Evolutionary conservation across 768 basidiomycete genomes (phyloP).

Genomic region (Serendipita indica): DNA sequence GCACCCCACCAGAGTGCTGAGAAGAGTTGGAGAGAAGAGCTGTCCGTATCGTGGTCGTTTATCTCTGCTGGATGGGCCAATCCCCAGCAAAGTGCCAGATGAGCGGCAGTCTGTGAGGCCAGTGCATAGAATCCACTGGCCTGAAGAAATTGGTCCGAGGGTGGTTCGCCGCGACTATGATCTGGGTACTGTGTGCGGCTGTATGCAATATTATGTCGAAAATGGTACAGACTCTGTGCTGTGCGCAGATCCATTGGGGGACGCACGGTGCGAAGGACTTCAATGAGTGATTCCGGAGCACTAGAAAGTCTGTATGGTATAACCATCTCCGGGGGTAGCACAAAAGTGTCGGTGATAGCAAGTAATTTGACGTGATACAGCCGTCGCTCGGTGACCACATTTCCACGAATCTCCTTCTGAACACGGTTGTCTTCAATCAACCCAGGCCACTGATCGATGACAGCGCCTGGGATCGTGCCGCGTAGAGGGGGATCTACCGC

Average conservation of each 20-base stretch:
- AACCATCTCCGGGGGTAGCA: background rate
- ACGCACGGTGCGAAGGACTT: background rate
- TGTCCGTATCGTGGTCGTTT: background rate
- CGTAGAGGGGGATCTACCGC: background rate
- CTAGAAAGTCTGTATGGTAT: background rate
- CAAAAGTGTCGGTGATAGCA: background rate
- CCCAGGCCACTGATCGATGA: slow-evolving; percentile 8
- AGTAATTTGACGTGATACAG: slow-evolving; percentile 7
- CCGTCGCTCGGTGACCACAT: background rate
- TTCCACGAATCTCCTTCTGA: background rate
- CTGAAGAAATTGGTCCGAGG: background rate
- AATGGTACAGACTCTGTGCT: background rate
- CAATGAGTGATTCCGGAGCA: background rate
- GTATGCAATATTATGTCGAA: background rate
- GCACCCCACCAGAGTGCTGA: slow-evolving; percentile 9
- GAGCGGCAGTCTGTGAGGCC: background rate
- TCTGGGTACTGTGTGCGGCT: background rate
- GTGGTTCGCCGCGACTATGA: background rate
- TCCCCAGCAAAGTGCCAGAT: background rate
- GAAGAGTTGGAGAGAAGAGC: background rate
- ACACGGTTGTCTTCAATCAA: background rate
- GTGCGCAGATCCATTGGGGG: too few species aligned
- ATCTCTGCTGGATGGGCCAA: background rate
- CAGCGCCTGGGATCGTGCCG: background rate
- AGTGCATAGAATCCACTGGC: background rate